Percentiles rank a stretch among this genome's conserved stretches.
Conservation (phyloP, 2,329 filamentous ascomycete species). For the Fusarium temperatum region DNA sequence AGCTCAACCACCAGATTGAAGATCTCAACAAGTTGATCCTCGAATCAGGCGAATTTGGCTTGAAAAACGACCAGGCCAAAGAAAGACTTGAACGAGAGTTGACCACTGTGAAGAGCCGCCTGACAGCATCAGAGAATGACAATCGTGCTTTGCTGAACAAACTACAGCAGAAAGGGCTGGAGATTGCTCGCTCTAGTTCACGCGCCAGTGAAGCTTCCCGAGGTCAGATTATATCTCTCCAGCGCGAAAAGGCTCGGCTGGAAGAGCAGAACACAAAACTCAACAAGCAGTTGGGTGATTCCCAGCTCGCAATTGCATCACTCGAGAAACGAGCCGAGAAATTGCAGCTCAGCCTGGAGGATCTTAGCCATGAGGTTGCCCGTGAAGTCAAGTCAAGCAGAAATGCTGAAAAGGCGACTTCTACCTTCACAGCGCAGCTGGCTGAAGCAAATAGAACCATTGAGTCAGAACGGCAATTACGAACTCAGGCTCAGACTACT, state of each 20-base stretch:
- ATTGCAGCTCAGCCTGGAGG: slow-evolving; percentile 85
- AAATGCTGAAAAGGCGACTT: slow-evolving; percentile 88
- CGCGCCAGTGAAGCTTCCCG: slow-evolving; percentile 86
- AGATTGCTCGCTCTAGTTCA: slow-evolving; percentile 91
- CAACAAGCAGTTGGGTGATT: slow-evolving; percentile 84
- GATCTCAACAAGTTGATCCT: slow-evolving; percentile 87
- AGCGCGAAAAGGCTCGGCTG: slow-evolving; percentile 81
- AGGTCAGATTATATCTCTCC: slow-evolving; percentile 77
- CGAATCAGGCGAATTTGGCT: slow-evolving; percentile 87
- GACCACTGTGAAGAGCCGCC: slow-evolving; percentile 86
- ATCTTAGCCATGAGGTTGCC: slow-evolving; percentile 90
- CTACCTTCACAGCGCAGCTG: slow-evolving; percentile 80
- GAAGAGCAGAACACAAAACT: slow-evolving; percentile 86
- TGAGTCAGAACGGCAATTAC: slow-evolving; percentile 88
- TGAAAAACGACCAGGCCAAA: slow-evolving; percentile 93
- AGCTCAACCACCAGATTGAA: slow-evolving; percentile 82
- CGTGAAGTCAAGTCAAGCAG: slow-evolving; percentile 89
- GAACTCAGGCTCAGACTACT: slow-evolving; percentile 85
- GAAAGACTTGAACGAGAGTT: slow-evolving; percentile 92
- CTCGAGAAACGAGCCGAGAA: slow-evolving; percentile 96
- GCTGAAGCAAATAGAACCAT: slow-evolving; percentile 89
- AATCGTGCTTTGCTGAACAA: slow-evolving; percentile 96
- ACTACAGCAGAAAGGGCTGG: slow-evolving; percentile 94
- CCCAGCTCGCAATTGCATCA: slow-evolving; percentile 82
- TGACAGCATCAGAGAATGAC: slow-evolving; percentile 94